Conservation (phyloP, 2,329 filamentous ascomycete genomes). For the Trichoderma sp. region DNA sequence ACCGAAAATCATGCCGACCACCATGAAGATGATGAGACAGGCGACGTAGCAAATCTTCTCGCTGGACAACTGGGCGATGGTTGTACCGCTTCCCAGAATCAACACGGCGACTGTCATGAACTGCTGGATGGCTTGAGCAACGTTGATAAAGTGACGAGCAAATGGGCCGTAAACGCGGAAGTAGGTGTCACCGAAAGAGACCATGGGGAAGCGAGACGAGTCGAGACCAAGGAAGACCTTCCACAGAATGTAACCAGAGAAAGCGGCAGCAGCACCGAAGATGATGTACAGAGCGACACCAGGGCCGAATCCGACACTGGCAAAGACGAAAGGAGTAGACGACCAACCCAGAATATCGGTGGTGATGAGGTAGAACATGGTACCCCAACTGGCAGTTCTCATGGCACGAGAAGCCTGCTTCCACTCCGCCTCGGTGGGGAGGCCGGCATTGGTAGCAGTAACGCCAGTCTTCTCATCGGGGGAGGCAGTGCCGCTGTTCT, state of each 20-base stretch:
- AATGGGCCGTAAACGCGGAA: constrained; percentile 13
- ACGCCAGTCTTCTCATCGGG: constrained; percentile 7
- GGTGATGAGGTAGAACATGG: constrained; percentile 18
- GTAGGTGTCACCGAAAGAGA: constrained; percentile 18
- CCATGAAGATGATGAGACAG: constrained; percentile 17
- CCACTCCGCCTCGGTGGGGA: constrained; percentile 2
- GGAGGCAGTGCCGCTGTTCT: background rate
- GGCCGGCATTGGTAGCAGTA: background rate
- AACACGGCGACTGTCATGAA: constrained; percentile 13
- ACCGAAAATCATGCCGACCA: constrained; percentile 14
- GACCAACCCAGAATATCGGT: constrained; percentile 16
- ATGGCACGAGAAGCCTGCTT: constrained; percentile 17
- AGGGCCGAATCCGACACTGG: constrained; percentile 17
- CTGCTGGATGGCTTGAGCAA: constrained; percentile 14
- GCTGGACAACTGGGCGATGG: constrained; percentile 9
- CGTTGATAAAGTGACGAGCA: constrained; percentile 16
- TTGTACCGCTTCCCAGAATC: constrained; percentile 11
- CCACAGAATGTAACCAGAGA: constrained; percentile 13
- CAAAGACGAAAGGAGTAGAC: constrained; percentile 17
- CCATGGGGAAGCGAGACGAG: constrained; percentile 16
- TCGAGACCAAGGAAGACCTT: constrained; percentile 17
- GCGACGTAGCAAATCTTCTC: constrained; percentile 12
- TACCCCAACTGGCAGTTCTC: constrained; percentile 12
- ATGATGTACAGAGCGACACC: constrained; percentile 14
- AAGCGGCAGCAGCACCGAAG: constrained; percentile 12